Evolutionary conservation across 1,139 yeast species (phyloP), one percentile per base, ranked within the genome.

Genomic region (Meyerozyma carpophila): DNA sequence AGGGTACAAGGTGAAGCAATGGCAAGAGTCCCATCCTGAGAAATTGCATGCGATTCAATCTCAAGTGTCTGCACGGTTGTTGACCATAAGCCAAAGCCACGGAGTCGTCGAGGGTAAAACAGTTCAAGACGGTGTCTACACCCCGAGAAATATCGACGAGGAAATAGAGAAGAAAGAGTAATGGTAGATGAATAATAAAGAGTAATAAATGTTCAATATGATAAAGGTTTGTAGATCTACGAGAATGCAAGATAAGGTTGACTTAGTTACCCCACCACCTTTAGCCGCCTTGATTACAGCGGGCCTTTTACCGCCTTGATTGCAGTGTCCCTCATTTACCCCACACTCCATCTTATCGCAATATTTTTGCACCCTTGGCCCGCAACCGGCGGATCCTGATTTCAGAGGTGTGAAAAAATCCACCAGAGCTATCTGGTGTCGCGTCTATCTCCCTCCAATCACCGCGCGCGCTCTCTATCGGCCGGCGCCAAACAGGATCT

Each of bases 1-100:
- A 63, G 65, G 82, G 2, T 62, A 77, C 61, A 87, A 86, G 62
- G 68, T 87, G 46, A 72, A 75, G 51, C 84, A 74, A 53, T 87
- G 95, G 91, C 95, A 87, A 61, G 59, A 71, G 25, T 62, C 66
- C 3, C 77, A 85, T 53, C 91, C 91, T 2, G 90, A 84, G 49
- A 73, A 80, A 50, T 59, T 85, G 52, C 90, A 84, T 57, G 84
- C 81, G 16, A 85, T 83, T 18, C 73, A 72, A 57, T 75, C 82
- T 29, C 88, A 82, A 64, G 70, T 82, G 10, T 59, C 60, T 27
- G 72, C 73, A 5, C 73, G 67, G 48, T 59, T 68, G 41, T 56
- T 62, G 36, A 54, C 56, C 18, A 47, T 49, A 25, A 53, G 54
- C 32, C 37, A 34, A 14, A 11, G 26, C 26, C n/a, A 25, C 3